Conservation (phyloP, 2,329 filamentous ascomycete species). For the Ascochyta rabiei region DNA sequence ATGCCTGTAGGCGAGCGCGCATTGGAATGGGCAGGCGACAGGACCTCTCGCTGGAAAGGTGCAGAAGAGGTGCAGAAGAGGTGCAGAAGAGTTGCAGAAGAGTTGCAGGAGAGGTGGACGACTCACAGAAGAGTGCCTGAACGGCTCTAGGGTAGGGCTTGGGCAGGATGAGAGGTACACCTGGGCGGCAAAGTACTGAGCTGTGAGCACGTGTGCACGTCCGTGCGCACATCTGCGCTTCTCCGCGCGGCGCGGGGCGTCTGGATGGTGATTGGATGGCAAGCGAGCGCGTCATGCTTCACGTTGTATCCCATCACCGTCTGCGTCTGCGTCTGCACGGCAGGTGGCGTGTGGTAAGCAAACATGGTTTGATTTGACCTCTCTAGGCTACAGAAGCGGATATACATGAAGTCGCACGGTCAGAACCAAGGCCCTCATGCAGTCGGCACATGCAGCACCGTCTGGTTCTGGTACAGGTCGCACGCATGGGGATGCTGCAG, state of each 20-base stretch:
- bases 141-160: conserved; percentile 8
- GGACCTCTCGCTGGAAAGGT: neutral
- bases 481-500: conserved; percentile 63
- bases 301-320: neutral
- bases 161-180: conserved; percentile 20
- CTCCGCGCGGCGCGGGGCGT: neutral
- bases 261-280: neutral
- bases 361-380: neutral
- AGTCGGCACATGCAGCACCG: conserved; percentile 25
- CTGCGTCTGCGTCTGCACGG: neutral
- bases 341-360: neutral
- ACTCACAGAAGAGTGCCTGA: conserved; percentile 13
- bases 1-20: neutral
- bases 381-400: neutral
- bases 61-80: neutral
- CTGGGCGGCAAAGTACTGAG: conserved; percentile 14
- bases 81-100: too few relatives aligned
- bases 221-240: neutral
- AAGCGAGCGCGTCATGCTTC: neutral
- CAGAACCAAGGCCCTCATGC: neutral
- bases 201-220: conserved; percentile 5
- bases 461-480: conserved; percentile 61
- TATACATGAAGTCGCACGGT: neutral
- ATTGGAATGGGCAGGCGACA: neutral
- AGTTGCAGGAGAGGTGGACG: neutral